Percentiles rank a stretch among this genome's conserved stretches.
phyloP scores from a whole-genome alignment of 441 rosid genomes.

The Breynia disticha region DNA sequence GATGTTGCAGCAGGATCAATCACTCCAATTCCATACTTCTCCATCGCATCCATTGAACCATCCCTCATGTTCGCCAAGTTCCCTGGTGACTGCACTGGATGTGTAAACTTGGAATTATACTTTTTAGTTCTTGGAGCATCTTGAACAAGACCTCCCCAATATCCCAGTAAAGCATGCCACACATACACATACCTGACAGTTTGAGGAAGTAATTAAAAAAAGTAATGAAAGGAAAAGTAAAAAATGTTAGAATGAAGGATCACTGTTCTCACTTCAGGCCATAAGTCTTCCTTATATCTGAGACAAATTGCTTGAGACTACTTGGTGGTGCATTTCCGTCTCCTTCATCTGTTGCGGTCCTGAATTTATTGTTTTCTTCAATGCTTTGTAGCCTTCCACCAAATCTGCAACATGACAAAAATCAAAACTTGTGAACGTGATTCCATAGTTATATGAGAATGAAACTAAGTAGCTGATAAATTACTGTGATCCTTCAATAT shows the following conservation, averaged over 20 bases:
- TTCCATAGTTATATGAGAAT: background rate
- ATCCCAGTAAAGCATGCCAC: constrained; percentile 72
- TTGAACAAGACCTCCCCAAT: constrained; percentile 77
- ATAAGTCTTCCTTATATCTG: constrained; percentile 29
- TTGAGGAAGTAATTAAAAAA: background rate
- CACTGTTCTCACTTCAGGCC: constrained; percentile 31
- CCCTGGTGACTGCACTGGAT: constrained; percentile 66
- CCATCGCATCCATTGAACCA: constrained; percentile 47
- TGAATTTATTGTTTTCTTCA: constrained; percentile 59
- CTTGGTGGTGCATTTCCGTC: constrained; percentile 20
- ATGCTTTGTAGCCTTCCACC: constrained; percentile 49
- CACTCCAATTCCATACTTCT: constrained; percentile 58
- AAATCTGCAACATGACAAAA: constrained; percentile 30
- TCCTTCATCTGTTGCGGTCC: constrained; percentile 15
- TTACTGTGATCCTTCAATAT: constrained; percentile 35
- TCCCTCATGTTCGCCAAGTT: constrained; percentile 44
- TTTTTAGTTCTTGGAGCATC: constrained; percentile 45
- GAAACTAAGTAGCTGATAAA: constrained; percentile 24
- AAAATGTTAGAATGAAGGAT: background rate
- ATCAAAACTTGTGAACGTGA: background rate
- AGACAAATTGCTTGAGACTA: constrained; percentile 28
- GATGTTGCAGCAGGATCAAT: constrained; percentile 44
- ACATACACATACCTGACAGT: constrained; percentile 46
- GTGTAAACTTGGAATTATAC: constrained; percentile 46
- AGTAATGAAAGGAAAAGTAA: background rate